phyloP scores from a whole-genome alignment of 1,284 basidiomycete species.

The Cutaneotrichosporon cavernicola region DNA sequence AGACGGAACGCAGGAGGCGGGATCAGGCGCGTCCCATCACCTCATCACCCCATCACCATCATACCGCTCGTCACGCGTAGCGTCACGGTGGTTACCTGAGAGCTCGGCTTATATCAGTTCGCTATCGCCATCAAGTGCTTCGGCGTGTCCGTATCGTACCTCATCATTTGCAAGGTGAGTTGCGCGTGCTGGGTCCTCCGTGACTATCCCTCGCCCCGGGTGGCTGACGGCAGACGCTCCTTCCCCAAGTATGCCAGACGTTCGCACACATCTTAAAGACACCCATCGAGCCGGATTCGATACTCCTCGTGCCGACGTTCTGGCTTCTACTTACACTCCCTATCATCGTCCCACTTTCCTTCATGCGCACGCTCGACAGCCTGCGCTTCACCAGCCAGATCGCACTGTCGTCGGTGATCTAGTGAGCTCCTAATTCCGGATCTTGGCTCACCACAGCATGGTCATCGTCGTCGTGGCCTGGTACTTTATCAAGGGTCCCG shows the following conservation, averaged over 20 bases:
- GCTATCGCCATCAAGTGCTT: conserved; percentile 97
- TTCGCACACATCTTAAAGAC: conserved; percentile 68
- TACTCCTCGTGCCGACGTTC: conserved; percentile 67
- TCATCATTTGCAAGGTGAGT: conserved; percentile 84
- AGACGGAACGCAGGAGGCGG: background rate
- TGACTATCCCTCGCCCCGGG: background rate
- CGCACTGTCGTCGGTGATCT: conserved; percentile 52
- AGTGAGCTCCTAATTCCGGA: conserved; percentile 58
- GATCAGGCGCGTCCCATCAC: background rate
- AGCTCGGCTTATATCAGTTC: conserved; percentile 58
- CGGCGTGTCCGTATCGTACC: conserved; percentile 92
- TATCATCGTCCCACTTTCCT: conserved; percentile 82
- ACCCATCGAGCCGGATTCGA: conserved; percentile 61
- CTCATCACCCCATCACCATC: too few species aligned
- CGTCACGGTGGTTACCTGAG: background rate
- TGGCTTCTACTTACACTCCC: conserved; percentile 83
- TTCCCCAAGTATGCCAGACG: conserved; percentile 88
- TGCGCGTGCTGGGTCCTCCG: background rate
- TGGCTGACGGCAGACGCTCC: conserved; percentile 57
- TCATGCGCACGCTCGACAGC: conserved; percentile 74
- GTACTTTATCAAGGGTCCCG: conserved; percentile 49
- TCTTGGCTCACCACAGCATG: conserved; percentile 53
- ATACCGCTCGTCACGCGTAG: background rate
- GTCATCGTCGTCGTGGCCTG: conserved; percentile 62
- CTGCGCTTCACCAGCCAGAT: conserved; percentile 56